Percentiles rank a stretch among this genome's conserved stretches.
These are phyloP conservation scores for Trichoderma simmonsii DNA, from an alignment of 2,329 filamentous ascomycete genomes.

Conservation along the genomic window DNA sequence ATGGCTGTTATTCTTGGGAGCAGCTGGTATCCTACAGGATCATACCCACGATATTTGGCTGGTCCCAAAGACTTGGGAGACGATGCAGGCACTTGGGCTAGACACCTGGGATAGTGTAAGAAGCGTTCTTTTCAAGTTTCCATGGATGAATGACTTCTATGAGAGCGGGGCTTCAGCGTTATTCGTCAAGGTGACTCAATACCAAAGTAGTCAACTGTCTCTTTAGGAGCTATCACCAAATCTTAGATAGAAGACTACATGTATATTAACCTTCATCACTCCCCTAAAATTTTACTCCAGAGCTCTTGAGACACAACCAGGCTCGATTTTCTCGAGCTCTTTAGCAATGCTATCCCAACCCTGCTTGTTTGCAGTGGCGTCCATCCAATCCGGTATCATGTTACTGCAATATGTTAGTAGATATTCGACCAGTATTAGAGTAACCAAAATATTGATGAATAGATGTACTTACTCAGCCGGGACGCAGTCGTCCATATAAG, in stretches of 20 bases:
- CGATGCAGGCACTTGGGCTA: neutral
- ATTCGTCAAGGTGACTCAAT: neutral
- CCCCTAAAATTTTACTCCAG: neutral
- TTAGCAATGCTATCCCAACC: neutral
- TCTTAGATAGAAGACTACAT: neutral
- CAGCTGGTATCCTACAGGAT: neutral
- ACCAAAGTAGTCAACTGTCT: neutral
- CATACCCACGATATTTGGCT: neutral
- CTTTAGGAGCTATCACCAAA: neutral
- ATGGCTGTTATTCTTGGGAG: neutral
- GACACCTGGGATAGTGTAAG: neutral
- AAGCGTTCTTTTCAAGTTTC: neutral
- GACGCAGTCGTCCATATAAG: slow-evolving; percentile 21
- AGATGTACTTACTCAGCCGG: slow-evolving; percentile 26
- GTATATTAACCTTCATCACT: neutral
- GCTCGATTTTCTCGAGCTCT: neutral
- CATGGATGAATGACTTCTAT: neutral
- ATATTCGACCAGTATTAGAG: neutral
- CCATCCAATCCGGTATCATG: neutral
- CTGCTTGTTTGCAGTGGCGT: neutral
- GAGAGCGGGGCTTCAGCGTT: neutral
- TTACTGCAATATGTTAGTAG: neutral
- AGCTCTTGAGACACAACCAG: neutral
- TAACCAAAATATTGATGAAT: neutral
- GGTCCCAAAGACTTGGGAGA: neutral